Percentiles rank a stretch among this genome's conserved stretches.
Evolutionary conservation across 2,329 filamentous ascomycete genomes (phyloP).

Genomic region (Whalleya microplaca): DNA sequence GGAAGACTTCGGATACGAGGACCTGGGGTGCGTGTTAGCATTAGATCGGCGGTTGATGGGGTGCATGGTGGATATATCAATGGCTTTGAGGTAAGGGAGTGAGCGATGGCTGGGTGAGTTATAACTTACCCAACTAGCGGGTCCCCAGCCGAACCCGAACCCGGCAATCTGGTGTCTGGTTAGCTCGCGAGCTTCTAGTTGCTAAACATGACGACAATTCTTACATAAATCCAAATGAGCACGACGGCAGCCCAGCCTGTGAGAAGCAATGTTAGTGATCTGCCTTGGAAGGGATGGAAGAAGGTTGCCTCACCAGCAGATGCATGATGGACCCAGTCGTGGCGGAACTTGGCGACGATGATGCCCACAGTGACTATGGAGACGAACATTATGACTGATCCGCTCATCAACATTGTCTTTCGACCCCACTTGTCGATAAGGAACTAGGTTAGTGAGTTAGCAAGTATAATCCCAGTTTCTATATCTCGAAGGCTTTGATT

Average conservation of each 20-base stretch:
- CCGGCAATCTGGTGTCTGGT: conserved; percentile 56
- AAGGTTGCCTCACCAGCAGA: conserved; percentile 25
- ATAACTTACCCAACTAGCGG: conserved; percentile 54
- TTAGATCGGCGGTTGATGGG: no score
- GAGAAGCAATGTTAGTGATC: no score
- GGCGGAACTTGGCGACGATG: conserved; percentile 52
- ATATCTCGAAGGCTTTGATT: no score
- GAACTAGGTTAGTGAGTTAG: conserved; percentile 30
- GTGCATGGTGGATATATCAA: no score
- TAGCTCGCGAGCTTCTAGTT: no score
- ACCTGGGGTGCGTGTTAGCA: no score
- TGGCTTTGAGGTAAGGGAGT: no score
- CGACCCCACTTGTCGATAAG: conserved; percentile 53
- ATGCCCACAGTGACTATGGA: conserved; percentile 56
- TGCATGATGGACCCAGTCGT: conserved; percentile 54
- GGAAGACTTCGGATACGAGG: conserved; percentile 62
- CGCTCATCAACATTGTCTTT: conserved; percentile 48
- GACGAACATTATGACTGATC: conserved; percentile 49
- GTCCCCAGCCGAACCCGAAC: conserved; percentile 63
- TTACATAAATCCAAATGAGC: conserved; percentile 55
- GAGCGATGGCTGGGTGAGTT: no score
- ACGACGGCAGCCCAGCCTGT: conserved; percentile 42
- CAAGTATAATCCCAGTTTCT: no score
- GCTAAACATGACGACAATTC: no score
- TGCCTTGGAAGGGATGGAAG: no score